These are phyloP conservation scores for Rhododendron vialii DNA, from an alignment of 148 eudicot species.

Conservation along the genomic window DNA sequence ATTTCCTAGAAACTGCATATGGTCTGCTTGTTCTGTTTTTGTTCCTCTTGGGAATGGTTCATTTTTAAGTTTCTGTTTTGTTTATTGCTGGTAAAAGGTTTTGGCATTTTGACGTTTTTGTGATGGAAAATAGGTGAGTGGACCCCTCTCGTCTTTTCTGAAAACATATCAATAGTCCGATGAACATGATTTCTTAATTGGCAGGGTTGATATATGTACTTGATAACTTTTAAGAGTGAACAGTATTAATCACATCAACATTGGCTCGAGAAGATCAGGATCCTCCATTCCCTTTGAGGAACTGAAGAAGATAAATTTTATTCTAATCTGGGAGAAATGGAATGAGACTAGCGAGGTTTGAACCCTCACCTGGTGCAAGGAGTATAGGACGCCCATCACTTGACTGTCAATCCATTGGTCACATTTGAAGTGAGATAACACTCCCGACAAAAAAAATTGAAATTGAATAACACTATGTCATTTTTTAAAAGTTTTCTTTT, in stretches of 20 bases:
- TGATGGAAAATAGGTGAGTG: not conserved
- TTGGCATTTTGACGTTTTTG: not conserved
- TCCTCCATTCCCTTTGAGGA: not conserved
- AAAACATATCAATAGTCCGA: not conserved
- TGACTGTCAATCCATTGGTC: too few relatives aligned
- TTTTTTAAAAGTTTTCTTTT: too few relatives aligned
- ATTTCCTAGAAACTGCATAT: slow-evolving; percentile 14
- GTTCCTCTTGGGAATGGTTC: not conserved
- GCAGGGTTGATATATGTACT: not conserved
- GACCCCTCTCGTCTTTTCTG: not conserved
- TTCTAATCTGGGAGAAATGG: too few relatives aligned
- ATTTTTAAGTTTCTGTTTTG: slow-evolving; percentile 19
- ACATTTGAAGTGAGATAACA: too few relatives aligned
- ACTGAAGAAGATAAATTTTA: too few relatives aligned
- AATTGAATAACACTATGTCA: too few relatives aligned
- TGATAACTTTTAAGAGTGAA: not conserved
- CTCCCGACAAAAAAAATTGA: too few relatives aligned
- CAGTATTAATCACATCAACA: too few relatives aligned
- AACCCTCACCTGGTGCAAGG: too few relatives aligned
- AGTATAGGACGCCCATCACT: too few relatives aligned
- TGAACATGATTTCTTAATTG: not conserved
- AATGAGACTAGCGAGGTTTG: too few relatives aligned
- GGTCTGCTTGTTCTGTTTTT: not conserved
- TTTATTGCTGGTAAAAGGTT: slow-evolving; percentile 14
- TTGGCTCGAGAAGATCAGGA: too few relatives aligned